phyloP scores from a whole-genome alignment of 1,284 basidiomycete species.

The Melampsora larici-populina region DNA sequence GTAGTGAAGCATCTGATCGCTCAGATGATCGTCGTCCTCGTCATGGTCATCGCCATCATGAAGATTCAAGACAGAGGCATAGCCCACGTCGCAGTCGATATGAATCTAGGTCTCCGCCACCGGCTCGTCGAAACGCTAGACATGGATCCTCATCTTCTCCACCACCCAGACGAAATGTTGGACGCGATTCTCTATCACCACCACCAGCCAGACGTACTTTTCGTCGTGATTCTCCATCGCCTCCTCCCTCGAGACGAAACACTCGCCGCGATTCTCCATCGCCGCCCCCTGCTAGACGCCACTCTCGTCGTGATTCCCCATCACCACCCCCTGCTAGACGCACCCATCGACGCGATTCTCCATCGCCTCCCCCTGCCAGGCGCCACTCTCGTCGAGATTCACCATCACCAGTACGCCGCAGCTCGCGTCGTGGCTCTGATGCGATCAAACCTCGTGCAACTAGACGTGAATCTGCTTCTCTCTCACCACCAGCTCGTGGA shows the following conservation, averaged over 20 bases:
- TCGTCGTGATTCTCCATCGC: not conserved
- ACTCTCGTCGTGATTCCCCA: not conserved
- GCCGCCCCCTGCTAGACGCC: not conserved
- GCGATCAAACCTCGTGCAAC: too few species aligned
- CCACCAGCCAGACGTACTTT: not conserved
- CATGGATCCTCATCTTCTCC: not conserved
- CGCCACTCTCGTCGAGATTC: not conserved
- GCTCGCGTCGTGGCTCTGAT: not conserved
- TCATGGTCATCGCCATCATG: constrained; percentile 1
- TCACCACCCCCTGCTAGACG: not conserved
- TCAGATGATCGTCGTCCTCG: constrained; percentile 4
- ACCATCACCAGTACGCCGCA: not conserved
- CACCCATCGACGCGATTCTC: not conserved
- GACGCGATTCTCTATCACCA: not conserved
- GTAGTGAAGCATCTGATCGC: constrained; percentile 13
- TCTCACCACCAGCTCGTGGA: not conserved
- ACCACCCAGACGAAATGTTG: not conserved
- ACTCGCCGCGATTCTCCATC: not conserved
- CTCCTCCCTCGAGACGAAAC: not conserved
- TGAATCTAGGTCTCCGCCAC: not conserved
- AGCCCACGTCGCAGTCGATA: not conserved
- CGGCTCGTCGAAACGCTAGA: not conserved
- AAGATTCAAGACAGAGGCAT: too few species aligned
- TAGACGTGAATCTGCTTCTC: not conserved
- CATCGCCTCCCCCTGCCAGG: not conserved